Conservation (phyloP, 805 yeast genomes). For the Yamadazyma tumulicola region DNA sequence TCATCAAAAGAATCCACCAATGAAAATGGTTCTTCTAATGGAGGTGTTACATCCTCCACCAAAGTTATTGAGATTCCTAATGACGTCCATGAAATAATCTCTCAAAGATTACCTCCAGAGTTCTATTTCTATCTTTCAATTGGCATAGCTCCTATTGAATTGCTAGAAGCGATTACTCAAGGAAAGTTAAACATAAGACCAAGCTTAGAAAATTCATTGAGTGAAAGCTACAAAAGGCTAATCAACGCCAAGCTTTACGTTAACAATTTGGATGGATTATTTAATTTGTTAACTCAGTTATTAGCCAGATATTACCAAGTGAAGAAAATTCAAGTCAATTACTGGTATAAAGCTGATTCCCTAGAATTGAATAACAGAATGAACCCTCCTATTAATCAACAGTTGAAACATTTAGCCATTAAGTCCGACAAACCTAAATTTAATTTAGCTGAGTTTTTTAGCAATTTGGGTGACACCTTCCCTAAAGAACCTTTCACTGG, state of each 20-base stretch:
- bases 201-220: slow-evolving; percentile 61
- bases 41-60: neutral
- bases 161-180: slow-evolving; percentile 63
- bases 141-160: slow-evolving; percentile 64
- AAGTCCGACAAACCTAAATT: slow-evolving; percentile 15
- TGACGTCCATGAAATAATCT: slow-evolving; percentile 77
- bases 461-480: slow-evolving; percentile 17
- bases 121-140: slow-evolving; percentile 74
- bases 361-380: slow-evolving; percentile 49
- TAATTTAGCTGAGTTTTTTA: slow-evolving; percentile 24
- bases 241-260: slow-evolving; percentile 43
- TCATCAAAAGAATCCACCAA: neutral
- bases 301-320: slow-evolving; percentile 84
- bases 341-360: slow-evolving; percentile 50
- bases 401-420: slow-evolving; percentile 22
- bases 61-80: slow-evolving; percentile 51
- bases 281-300: slow-evolving; percentile 65
- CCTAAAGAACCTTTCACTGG: slow-evolving; percentile 13
- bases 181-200: slow-evolving; percentile 61
- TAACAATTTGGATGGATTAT: slow-evolving; percentile 55
- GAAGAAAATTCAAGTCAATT: slow-evolving; percentile 53
- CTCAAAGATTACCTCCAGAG: slow-evolving; percentile 85
- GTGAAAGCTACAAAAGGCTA: slow-evolving; percentile 56
- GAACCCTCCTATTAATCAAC: slow-evolving; percentile 49
- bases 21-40: neutral